These are phyloP conservation scores for Bidens hawaiensis DNA, from an alignment of 140 eudicot species.

Conservation along the genomic window DNA sequence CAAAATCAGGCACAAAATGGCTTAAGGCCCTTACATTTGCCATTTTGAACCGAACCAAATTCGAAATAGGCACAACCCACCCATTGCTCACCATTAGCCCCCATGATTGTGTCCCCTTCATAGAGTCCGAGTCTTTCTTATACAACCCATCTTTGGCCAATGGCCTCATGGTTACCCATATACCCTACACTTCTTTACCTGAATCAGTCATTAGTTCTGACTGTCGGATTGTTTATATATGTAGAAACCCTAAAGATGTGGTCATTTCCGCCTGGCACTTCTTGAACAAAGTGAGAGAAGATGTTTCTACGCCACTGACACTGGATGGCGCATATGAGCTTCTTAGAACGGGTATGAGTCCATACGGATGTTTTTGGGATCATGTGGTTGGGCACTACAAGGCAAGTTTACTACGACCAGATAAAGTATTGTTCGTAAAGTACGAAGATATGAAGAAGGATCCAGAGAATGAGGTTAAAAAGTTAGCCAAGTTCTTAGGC, in stretches of 20 bases:
- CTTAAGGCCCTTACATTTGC: not conserved
- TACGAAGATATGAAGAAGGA: too few species aligned
- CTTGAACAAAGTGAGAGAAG: not conserved
- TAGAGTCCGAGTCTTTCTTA: not conserved
- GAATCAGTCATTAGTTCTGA: not conserved
- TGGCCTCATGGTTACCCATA: not conserved
- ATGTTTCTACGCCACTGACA: not conserved
- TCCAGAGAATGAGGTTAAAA: constrained; percentile 8
- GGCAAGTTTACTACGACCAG: not conserved
- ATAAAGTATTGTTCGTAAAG: constrained; percentile 17
- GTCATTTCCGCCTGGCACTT: not conserved
- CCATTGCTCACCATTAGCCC: not conserved
- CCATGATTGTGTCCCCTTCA: not conserved
- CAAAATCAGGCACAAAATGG: constrained; percentile 2
- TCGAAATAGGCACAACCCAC: not conserved
- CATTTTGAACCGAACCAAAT: not conserved
- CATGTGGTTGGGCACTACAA: constrained; percentile 18
- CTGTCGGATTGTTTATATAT: not conserved
- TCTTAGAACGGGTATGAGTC: constrained; percentile 35
- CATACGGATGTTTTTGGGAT: too few species aligned
- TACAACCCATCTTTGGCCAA: not conserved
- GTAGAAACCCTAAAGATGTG: not conserved
- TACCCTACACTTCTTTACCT: constrained; percentile 8
- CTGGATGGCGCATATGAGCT: constrained; percentile 27
- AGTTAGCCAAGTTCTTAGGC: constrained; percentile 31